Base-by-base conservation (phyloP, 441 rosid species). In the Metrosideros polymorpha region DNA sequence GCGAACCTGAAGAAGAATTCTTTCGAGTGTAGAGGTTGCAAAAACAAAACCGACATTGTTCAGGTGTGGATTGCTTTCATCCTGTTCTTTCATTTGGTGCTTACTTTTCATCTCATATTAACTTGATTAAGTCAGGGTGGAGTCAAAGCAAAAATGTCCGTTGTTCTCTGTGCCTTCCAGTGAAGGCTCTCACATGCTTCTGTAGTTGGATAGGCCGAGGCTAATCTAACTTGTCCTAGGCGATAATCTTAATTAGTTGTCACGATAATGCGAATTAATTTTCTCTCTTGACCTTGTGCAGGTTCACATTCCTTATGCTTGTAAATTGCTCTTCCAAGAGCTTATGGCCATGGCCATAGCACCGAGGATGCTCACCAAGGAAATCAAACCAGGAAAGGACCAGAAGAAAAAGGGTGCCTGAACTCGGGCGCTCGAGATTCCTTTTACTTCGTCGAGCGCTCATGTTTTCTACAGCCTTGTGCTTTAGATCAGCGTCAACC, bases 261-360 rank as follows among this genome's bases (percentile, higher is more conserved):
- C 77, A 19, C 2, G 8, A 22, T 1, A 45, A 25, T 17, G 2
- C 35, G 17, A 47, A 25, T 8, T 83, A 17, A 18, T 77, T 29
- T 71, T 53, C 39, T 43, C 59, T 82, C 3, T 35, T 83, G 15
- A 22, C 53, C 61, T 9, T 25, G 32, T 85, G 71, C 94, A 96
- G 99, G 99, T 97, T n/a, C 93, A 95, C 89, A 96, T 97, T 85
- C 98, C 99, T 7, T 97, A 96, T 63, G 98, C 99, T 12, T 97
- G 99, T 88, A 97, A 97, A 90, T 87, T 97, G 76, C 95, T 97
- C 29, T 97, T 97, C 89, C 98, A 97, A 91, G 99, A 97, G 92
- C 98, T 97, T 54, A 96, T 96, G 99, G 91, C 99, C 30, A 97
- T 97, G 99, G 98, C 99, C 35, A 97, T 97, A 86, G 97, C 99